These are phyloP conservation scores for Haberlea rhodopensis DNA, from an alignment of 257 asterid genomes.

Conservation along the genomic window DNA sequence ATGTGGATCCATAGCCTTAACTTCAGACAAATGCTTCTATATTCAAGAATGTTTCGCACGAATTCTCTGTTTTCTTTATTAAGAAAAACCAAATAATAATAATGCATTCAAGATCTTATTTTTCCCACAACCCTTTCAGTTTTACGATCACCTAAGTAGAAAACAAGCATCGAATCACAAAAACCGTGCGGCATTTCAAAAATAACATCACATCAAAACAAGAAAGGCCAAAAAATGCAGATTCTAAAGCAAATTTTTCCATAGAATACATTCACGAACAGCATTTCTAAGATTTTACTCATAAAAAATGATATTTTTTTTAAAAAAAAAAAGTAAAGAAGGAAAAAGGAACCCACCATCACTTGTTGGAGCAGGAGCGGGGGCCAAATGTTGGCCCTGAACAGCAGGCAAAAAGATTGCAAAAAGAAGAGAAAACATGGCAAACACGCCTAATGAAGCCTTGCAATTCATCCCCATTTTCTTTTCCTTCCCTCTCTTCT, in stretches of 20 bases:
- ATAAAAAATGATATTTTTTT: too few relatives aligned
- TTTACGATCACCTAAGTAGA: not conserved
- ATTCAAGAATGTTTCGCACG: not conserved
- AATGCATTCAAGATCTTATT: not conserved
- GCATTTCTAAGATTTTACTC: not conserved
- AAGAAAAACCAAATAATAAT: not conserved
- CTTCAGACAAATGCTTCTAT: not conserved
- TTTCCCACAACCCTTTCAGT: not conserved
- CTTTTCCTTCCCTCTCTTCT: slow-evolving; percentile 22
- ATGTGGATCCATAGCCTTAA: not conserved
- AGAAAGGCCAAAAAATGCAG: not conserved
- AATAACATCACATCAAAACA: not conserved
- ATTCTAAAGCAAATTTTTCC: not conserved
- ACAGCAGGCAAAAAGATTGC: slow-evolving; percentile 49
- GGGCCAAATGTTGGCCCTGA: slow-evolving; percentile 55
- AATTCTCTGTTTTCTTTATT: not conserved
- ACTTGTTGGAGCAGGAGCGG: slow-evolving; percentile 68
- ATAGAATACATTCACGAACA: not conserved
- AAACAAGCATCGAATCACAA: not conserved
- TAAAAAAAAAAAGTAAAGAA: not conserved
- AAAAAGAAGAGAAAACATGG: slow-evolving; percentile 40
- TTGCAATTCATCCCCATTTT: slow-evolving; percentile 40
- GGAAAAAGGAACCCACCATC: slow-evolving; percentile 44
- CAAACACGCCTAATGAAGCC: slow-evolving; percentile 37
- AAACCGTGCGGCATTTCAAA: not conserved